Conservation (phyloP, 495 filamentous ascomycete genomes). For the Echria macrotheca region DNA sequence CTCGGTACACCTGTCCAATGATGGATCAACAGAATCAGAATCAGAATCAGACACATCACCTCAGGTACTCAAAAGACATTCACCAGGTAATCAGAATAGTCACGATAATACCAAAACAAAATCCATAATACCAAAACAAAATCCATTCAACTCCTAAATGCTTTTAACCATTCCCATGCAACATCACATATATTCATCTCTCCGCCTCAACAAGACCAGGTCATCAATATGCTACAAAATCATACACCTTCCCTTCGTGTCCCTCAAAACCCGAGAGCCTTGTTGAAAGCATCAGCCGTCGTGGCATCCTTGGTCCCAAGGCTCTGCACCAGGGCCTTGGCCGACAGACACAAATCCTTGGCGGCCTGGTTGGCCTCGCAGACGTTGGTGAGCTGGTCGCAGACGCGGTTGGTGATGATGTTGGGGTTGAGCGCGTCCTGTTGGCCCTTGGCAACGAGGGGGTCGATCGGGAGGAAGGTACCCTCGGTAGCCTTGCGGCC, state of each 20-base stretch:
- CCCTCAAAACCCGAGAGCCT: conserved; percentile 34
- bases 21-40: too few relatives aligned
- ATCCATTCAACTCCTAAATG: not conserved
- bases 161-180: not conserved
- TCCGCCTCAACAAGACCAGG: too few relatives aligned
- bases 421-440: conserved; percentile 52
- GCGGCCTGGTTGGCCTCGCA: conserved; percentile 53
- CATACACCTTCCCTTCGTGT: too few relatives aligned
- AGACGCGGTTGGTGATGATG: conserved; percentile 64
- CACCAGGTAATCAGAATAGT: too few relatives aligned
- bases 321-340: conserved; percentile 35
- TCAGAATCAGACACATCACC: too few relatives aligned
- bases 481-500: conserved; percentile 42
- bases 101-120: too few relatives aligned
- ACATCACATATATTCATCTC: conserved; percentile 2
- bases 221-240: too few relatives aligned
- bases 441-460: conserved; percentile 43
- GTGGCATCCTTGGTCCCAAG: conserved; percentile 35
- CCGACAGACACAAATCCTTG: conserved; percentile 38
- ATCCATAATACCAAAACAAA: not conserved
- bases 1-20: too few relatives aligned
- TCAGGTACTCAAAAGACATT: too few relatives aligned
- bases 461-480: conserved; percentile 51
- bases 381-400: conserved; percentile 54
- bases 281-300: conserved; percentile 42